Base-by-base conservation (phyloP, 192 early-diverging fungal species). In the Coemansia sp. region DNA sequence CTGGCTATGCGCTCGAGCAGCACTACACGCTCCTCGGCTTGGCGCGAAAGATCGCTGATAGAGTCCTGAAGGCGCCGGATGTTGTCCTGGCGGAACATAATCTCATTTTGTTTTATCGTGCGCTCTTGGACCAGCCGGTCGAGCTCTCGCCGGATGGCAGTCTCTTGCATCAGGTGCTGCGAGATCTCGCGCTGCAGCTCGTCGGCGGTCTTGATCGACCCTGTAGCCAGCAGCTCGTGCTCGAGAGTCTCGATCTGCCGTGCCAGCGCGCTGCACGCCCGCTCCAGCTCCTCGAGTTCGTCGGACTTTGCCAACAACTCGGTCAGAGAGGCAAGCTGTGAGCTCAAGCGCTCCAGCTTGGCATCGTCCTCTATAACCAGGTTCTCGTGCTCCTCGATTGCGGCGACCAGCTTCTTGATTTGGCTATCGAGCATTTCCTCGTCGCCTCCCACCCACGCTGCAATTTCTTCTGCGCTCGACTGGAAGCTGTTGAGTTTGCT, bases 111-210 rank as follows among this genome's bases (percentile, higher is more conserved):
- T 59, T 85, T 84, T n/a, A 59, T 57, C 20, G 82, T 60, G 38
- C 64, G 69, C 43, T 92, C 89, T 11, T 68, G 73, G 27, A 79
- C 82, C 59, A 86, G 59, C 19, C 84, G 69, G 10, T 86, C 77
- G 6, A 92, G 79, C 42, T 89, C 81, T 17, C 82, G 80, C 14
- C 87, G 74, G 11, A 91, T 53, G 7, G 58, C 42, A 14, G 67
- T 70, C 49, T 86, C 68, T 12, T 79, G 67, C 0, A 42, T 22
- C 56, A 85, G 81, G 6, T 87, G 62, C 1, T 47, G 39, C 4
- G 83, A 80, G 9, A 88, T 70, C 45, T 93, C 89, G 10, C 64
- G 70, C 66, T 91, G 89, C 36, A 87, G 80, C 25, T 95, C 90
- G 4, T 89, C 87, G 22, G 87, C 62, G 5, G 91, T 92, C 64